These are phyloP conservation scores for Fennellomyces sp. DNA, from an alignment of 371 early-diverging fungal genomes.

Conservation along the genomic window DNA sequence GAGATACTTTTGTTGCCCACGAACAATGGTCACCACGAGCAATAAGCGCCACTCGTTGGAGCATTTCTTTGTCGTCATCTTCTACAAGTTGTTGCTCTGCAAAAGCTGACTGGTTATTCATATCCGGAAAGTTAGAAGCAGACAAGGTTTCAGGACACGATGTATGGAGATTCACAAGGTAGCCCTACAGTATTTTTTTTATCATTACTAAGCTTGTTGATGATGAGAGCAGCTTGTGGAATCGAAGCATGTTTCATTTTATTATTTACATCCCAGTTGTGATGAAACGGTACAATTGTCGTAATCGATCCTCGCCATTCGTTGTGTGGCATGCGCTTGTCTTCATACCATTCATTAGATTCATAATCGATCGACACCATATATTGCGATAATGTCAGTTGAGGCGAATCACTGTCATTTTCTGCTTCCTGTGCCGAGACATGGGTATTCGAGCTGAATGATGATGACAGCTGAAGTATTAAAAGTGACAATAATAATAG, in stretches of 20 bases:
- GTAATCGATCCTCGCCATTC: not conserved
- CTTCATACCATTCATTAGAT: constrained; percentile 5
- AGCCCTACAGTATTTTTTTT: constrained; percentile 7
- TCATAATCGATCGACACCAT: constrained; percentile 1
- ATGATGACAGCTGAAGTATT: no score
- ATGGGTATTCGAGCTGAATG: no score
- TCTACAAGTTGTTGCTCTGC: not conserved
- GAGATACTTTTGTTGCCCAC: constrained; percentile 13
- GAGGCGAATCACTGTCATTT: not conserved
- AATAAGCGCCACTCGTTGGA: constrained; percentile 11
- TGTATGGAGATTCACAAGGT: constrained; percentile 13
- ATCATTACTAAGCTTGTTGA: no score
- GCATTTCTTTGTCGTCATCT: not conserved
- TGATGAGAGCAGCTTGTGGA: no score
- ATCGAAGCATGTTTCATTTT: not conserved
- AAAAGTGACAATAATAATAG: no score
- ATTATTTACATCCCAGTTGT: constrained; percentile 7
- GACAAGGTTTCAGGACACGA: constrained; percentile 9
- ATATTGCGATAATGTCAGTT: not conserved
- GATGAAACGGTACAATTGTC: not conserved
- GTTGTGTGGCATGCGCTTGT: not conserved
- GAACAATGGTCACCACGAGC: constrained; percentile 13
- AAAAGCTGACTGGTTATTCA: constrained; percentile 6
- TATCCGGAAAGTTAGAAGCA: not conserved
- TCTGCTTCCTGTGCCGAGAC: no score